Percentiles rank a stretch among this genome's conserved stretches.
phyloP scores from a whole-genome alignment of 2,329 filamentous ascomycete species.

The Periconia macrospinosa region DNA sequence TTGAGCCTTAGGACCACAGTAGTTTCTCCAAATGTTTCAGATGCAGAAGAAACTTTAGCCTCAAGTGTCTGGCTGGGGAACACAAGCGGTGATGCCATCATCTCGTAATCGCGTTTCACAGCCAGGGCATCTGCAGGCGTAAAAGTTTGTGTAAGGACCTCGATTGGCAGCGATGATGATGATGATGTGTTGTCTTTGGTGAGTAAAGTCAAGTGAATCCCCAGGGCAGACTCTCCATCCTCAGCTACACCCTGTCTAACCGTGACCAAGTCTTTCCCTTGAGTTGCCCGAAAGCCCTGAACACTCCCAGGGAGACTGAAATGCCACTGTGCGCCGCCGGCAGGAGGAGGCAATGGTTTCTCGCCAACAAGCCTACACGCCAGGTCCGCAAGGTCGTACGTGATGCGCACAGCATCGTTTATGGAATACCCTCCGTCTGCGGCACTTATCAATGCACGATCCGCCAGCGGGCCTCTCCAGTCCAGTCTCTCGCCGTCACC shows the following conservation, averaged over 20 bases:
- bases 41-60: background rate
- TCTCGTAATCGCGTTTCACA: conserved; percentile 16
- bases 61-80: conserved; percentile 4
- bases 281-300: conserved; percentile 25
- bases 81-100: conserved; percentile 7
- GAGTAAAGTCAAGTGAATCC: background rate
- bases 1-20: conserved; percentile 3
- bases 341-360: conserved; percentile 21
- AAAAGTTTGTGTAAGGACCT: conserved; percentile 4
- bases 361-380: conserved; percentile 27
- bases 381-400: conserved; percentile 32
- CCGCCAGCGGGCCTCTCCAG: conserved; percentile 41
- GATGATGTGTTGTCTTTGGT: conserved; percentile 1
- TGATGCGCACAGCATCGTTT: conserved; percentile 40
- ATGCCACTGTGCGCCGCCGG: conserved; percentile 42
- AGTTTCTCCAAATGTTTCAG: background rate
- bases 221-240: conserved; percentile 2
- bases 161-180: background rate
- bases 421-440: conserved; percentile 43
- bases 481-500: conserved; percentile 16
- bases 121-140: conserved; percentile 10
- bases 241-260: conserved; percentile 8
- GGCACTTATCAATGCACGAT: conserved; percentile 40
- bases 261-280: background rate
- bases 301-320: conserved; percentile 42